A percentile compares a stretch with the other conserved stretches of the same genome.
Evolutionary conservation across 768 basidiomycete species (phyloP).

Genomic region (Podaxis mareebaensis): DNA sequence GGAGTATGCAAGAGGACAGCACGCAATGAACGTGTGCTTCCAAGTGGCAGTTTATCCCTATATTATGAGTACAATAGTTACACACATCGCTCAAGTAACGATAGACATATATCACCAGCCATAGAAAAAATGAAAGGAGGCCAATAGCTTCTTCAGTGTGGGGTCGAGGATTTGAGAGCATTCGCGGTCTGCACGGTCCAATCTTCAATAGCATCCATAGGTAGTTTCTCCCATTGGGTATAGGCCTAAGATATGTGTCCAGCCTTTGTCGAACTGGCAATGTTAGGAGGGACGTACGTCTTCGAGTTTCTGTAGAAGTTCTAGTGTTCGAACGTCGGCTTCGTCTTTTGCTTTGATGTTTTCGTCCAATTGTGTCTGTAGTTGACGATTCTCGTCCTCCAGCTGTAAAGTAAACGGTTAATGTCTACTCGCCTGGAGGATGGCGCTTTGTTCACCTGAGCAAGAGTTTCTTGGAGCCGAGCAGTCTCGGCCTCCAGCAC

Average conservation of each 20-base stretch:
- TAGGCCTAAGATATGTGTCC: slow-evolving; percentile 28
- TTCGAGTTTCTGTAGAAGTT: slow-evolving; percentile 55
- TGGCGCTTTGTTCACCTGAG: slow-evolving; percentile 32
- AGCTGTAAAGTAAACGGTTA: slow-evolving; percentile 40
- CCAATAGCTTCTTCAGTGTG: slow-evolving; percentile 16
- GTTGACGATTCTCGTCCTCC: slow-evolving; percentile 52
- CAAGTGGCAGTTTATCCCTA: too few species aligned
- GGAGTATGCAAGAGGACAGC: too few species aligned
- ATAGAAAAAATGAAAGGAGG: neutral
- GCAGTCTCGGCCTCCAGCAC: slow-evolving; percentile 46
- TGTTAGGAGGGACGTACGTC: slow-evolving; percentile 36
- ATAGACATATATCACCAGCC: neutral
- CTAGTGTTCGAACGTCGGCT: slow-evolving; percentile 44
- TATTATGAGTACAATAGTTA: neutral
- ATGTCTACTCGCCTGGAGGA: neutral
- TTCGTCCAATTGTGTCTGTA: slow-evolving; percentile 50
- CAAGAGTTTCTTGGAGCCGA: slow-evolving; percentile 38
- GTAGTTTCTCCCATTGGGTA: slow-evolving; percentile 53
- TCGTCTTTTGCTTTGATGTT: slow-evolving; percentile 46
- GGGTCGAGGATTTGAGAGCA: slow-evolving; percentile 34
- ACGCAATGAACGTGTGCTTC: too few species aligned
- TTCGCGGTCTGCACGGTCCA: slow-evolving; percentile 53
- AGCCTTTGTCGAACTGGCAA: neutral
- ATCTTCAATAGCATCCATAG: slow-evolving; percentile 63
- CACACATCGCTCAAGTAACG: too few species aligned